These are phyloP conservation scores for Stagonosporopsis chrysanthemi DNA, from an alignment of 2,329 filamentous ascomycete genomes.

Conservation along the genomic window DNA sequence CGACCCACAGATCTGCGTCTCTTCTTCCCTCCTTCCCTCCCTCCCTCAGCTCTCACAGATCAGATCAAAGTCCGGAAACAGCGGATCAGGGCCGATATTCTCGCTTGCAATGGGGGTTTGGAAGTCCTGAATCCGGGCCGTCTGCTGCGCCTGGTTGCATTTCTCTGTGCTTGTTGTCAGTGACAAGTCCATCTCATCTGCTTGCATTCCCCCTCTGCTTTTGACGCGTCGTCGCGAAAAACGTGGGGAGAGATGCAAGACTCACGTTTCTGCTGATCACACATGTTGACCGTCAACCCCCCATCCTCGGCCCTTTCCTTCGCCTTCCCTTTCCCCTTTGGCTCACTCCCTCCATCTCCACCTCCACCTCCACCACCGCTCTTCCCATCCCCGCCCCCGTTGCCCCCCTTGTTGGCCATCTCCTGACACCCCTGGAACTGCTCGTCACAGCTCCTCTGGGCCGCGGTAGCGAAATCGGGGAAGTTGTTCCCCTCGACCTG, in stretches of 20 bases:
- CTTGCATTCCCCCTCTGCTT: no score
- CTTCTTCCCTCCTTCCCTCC: no score
- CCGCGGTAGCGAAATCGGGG: constrained; percentile 62
- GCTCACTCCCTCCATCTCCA: background rate
- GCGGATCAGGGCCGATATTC: constrained; percentile 49
- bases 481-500: constrained; percentile 54
- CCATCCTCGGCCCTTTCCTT: constrained; percentile 13
- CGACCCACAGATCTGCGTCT: no score
- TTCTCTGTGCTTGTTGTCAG: constrained; percentile 24
- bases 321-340: background rate
- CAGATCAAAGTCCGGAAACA: constrained; percentile 50
- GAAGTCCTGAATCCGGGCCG: constrained; percentile 40
- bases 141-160: constrained; percentile 39
- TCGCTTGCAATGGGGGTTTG: constrained; percentile 31
- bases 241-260: background rate
- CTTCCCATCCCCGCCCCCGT: constrained; percentile 4
- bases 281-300: constrained; percentile 28
- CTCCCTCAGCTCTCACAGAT: constrained; percentile 37
- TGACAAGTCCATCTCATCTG: no score
- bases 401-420: constrained; percentile 46
- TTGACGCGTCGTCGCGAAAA: no score
- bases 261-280: constrained; percentile 36
- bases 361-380: background rate
- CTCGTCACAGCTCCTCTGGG: constrained; percentile 68
- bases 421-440: constrained; percentile 66